Percentiles rank a stretch among this genome's conserved stretches.
These are phyloP conservation scores for Colletotrichum salicis DNA, from an alignment of 2,329 filamentous ascomycete species.

Conservation along the genomic window DNA sequence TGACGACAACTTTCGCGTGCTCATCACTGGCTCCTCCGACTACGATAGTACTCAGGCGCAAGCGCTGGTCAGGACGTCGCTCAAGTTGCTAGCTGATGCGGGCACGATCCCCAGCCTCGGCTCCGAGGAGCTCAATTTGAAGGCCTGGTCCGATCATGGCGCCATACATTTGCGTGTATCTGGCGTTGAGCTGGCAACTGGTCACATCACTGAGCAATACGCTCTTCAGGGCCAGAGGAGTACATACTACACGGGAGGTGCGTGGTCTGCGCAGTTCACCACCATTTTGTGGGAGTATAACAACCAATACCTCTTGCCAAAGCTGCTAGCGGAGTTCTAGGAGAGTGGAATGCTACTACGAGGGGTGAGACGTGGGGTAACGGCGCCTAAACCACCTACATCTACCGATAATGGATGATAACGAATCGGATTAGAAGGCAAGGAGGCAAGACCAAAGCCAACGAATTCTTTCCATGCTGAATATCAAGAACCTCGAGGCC, in stretches of 20 bases:
- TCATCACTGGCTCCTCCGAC: conserved; percentile 40
- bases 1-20: conserved; percentile 41
- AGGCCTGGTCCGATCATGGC: conserved; percentile 44
- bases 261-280: conserved; percentile 45
- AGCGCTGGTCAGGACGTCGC: conserved; percentile 37
- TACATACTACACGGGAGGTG: conserved; percentile 54
- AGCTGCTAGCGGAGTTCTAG: conserved; percentile 37
- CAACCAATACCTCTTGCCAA: conserved; percentile 42
- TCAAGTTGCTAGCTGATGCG: conserved; percentile 38
- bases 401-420: too few relatives aligned
- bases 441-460: too few relatives aligned
- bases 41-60: conserved; percentile 39
- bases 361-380: too few relatives aligned
- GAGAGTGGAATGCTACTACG: too few relatives aligned
- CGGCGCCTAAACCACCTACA: too few relatives aligned
- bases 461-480: too few relatives aligned
- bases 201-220: conserved; percentile 49
- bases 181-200: conserved; percentile 42
- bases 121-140: conserved; percentile 37
- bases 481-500: too few relatives aligned
- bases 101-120: conserved; percentile 38
- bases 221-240: conserved; percentile 49
- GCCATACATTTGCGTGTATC: conserved; percentile 46
- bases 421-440: too few relatives aligned
- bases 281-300: conserved; percentile 48